Evolutionary conservation across 106 monocot species (phyloP), one percentile per base, ranked within the genome.

Genomic region (Allium fistulosum): DNA sequence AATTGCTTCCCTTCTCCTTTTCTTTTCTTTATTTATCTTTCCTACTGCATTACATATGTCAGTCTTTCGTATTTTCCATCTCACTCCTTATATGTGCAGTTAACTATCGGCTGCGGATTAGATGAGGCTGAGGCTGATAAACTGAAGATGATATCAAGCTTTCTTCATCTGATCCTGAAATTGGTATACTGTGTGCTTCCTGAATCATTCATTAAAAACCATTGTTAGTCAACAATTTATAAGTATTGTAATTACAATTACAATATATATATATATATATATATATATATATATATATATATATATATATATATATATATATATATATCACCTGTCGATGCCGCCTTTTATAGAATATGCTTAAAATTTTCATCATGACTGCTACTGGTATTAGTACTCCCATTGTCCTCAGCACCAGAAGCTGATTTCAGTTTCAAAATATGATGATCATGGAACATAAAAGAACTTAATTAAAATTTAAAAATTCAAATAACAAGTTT

Each of bases 381-480:
- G 64, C 47, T 18, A 74, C 17, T 45, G 73, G 73, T 58, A 74
- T 49, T 46, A 74, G 18, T 57, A 74, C 13, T 57, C 73, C 73
- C 12, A 22, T 58, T 58, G 56, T 66, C 48, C 73, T 65, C 17
- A 74, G 46, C 10, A 58, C 46, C 16, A 58, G 48, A 56, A 74
- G 57, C 73, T 74, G 62, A 22, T 48, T 47, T 26, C 37, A 63
- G 48, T 46, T 16, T 27, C 11, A 17, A 72, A 37, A 4, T 37
- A 4, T 37, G 1, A 37, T 2, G 37, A 37, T 5, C 37, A 37
- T 37, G 37, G 37, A 37, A 37, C 37, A 37, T 37, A 37, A 37
- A 37, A 37, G 37, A 37, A 37, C 37, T 37, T 37, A 37, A 37
- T 37, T 37, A 37, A 5, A 37, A 37, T 37, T 37, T 1, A 37